Base-by-base conservation (phyloP, 208 protist genomes). In the Porcisia deanei region DNA sequence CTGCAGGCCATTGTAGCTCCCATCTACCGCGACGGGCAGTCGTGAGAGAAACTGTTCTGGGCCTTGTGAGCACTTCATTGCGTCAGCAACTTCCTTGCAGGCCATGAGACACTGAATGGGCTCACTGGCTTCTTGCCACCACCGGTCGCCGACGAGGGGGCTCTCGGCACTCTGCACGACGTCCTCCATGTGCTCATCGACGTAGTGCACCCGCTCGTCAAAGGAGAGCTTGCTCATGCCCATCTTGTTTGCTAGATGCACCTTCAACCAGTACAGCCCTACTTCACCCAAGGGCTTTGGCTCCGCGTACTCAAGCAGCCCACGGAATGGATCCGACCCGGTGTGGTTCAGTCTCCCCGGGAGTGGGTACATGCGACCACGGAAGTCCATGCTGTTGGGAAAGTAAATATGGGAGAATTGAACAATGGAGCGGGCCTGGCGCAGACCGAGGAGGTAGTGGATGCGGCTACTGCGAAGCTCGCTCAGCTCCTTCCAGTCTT, bases 351-450 rank as follows among this genome's bases (percentile, higher is more conserved):
- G 84, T 71, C 99, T 94, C 10, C 98, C 98, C 12, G 98, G 97
- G 37, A 99, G 94, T 4, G 99, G 97, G 87, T 99, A 99, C 76
- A 98, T 98, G 70, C 99, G 97, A 22, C 99, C 99, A 55, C 99
- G 91, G 75, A 99, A 99, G 83, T 99, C 99, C 79, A 99, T 86
- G 83, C 99, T 99, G 84, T 99, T 98, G 20, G 99, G 98, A 76
- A 99, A 99, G 87, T 99, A 99, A 73, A 99, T 85, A 76, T 98
- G 92, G 47, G 91, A 96, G 77, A 96, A 96, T 76, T 96, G 88
- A 3, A 96, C 87, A 47, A 98, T 86, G 22, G 92, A 95, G 22
- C 94, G 91, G 12, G 92, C 94, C 81, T 96, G 92, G n/a, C 94
- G 94, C 63, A 98, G 84, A 0, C 92, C 92, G 61, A 96, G 91